Evolutionary conservation across 2,329 filamentous ascomycete species (phyloP).

Genomic region (Claviceps spartinae): DNA sequence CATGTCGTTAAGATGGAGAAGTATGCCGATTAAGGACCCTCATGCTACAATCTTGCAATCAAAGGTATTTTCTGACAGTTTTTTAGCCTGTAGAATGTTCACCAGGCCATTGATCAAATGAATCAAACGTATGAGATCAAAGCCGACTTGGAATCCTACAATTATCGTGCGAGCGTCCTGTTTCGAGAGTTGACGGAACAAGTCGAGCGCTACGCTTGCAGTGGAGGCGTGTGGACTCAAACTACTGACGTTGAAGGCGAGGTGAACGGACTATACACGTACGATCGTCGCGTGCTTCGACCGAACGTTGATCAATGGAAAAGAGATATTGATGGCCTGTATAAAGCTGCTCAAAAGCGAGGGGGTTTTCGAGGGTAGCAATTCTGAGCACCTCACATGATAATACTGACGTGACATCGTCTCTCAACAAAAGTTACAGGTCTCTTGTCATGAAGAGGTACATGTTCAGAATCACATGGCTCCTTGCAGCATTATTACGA

Average conservation of each 20-base stretch:
- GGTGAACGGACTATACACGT: slow-evolving; percentile 57
- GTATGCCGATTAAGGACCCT: slow-evolving; percentile 23
- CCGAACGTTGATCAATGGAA: slow-evolving; percentile 45
- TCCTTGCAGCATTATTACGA: too few relatives aligned
- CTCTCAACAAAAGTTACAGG: background rate
- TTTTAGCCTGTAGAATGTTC: slow-evolving; percentile 49
- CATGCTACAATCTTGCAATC: background rate
- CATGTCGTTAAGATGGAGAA: slow-evolving; percentile 49
- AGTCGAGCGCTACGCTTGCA: slow-evolving; percentile 47
- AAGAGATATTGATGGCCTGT: slow-evolving; percentile 44
- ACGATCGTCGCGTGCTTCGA: slow-evolving; percentile 48
- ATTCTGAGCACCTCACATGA: background rate
- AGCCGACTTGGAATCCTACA: slow-evolving; percentile 44
- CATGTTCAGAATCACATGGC: too few relatives aligned
- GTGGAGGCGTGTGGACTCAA: slow-evolving; percentile 58
- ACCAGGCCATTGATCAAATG: slow-evolving; percentile 43
- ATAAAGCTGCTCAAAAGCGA: slow-evolving; percentile 33
- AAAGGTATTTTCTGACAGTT: background rate
- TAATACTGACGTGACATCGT: background rate
- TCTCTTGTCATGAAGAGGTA: too few relatives aligned
- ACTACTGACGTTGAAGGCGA: slow-evolving; percentile 64
- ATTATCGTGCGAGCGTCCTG: slow-evolving; percentile 48
- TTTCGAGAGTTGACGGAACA: slow-evolving; percentile 48
- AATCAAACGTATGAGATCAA: slow-evolving; percentile 57
- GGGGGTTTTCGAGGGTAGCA: slow-evolving; percentile 1